Percentiles rank a stretch among this genome's conserved stretches.
Evolutionary conservation across 352 stramenopile genomes (phyloP).

Genomic region (Halophytophthora polymorphica): DNA sequence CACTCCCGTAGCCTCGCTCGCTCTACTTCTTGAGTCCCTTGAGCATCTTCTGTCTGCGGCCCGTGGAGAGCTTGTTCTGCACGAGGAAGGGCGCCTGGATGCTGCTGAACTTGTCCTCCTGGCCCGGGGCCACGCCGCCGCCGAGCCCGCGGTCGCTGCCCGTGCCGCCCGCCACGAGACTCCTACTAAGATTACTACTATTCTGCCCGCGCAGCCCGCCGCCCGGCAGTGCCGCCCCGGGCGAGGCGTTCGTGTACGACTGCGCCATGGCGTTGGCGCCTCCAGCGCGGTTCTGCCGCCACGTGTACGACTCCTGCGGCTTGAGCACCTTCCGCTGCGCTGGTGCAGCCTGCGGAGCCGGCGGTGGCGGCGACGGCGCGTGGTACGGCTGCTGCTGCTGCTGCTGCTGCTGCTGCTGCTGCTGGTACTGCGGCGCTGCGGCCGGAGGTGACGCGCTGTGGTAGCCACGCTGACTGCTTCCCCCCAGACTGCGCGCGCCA

Average conservation of each 20-base stretch:
- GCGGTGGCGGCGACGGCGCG: conserved; percentile 18
- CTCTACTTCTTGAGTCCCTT: conserved; percentile 87
- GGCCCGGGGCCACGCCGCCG: conserved; percentile 28
- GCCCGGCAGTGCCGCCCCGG: conserved; percentile 24
- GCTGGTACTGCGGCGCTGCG: conserved; percentile 7
- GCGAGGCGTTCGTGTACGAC: conserved; percentile 30
- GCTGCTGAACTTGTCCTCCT: conserved; percentile 84
- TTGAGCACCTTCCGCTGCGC: conserved; percentile 33
- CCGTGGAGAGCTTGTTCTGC: conserved; percentile 85
- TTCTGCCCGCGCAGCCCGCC: conserved; percentile 27
- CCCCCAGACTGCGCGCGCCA: neutral
- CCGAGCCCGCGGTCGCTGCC: conserved; percentile 40
- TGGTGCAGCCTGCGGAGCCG: conserved; percentile 9
- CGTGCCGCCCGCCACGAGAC: conserved; percentile 28
- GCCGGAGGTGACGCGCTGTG: conserved; percentile 12
- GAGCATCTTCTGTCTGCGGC: conserved; percentile 85
- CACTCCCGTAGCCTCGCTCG: too few relatives aligned
- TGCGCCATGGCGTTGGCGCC: conserved; percentile 25
- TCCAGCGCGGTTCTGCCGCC: conserved; percentile 43
- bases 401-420: conserved; percentile 12
- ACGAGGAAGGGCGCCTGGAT: conserved; percentile 85
- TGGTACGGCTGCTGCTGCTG: conserved; percentile 25
- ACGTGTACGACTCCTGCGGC: conserved; percentile 58
- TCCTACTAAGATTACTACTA: conserved; percentile 69
- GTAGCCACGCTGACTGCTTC: conserved; percentile 13